Conservation (phyloP, 2,329 filamentous ascomycete genomes). For the Achaetomium macrosporum region DNA sequence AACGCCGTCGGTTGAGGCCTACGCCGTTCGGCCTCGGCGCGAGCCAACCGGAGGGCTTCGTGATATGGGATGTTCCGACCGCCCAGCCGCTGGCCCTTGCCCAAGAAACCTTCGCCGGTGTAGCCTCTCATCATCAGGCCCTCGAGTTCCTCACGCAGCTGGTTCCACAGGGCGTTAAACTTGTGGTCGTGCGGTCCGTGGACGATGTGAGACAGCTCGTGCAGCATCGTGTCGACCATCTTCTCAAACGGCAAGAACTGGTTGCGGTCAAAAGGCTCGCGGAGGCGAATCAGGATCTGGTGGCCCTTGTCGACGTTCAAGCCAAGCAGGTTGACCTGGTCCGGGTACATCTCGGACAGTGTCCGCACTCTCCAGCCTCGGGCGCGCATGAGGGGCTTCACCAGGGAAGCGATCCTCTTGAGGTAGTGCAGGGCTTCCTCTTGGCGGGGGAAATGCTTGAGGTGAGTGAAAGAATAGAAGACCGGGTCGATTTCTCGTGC, state of each 20-base stretch:
- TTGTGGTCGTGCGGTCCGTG: slow-evolving; percentile 75
- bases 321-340: slow-evolving; percentile 66
- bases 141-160: slow-evolving; percentile 80
- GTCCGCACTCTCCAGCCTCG: slow-evolving; percentile 73
- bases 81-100: slow-evolving; percentile 67
- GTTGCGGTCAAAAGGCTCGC: slow-evolving; percentile 65
- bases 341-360: slow-evolving; percentile 80
- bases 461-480: slow-evolving; percentile 44
- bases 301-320: slow-evolving; percentile 72
- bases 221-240: slow-evolving; percentile 84
- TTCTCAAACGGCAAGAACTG: slow-evolving; percentile 77
- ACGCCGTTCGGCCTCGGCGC: slow-evolving; percentile 68
- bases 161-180: slow-evolving; percentile 84
- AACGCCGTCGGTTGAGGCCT: slow-evolving; percentile 46
- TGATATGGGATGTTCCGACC: slow-evolving; percentile 57
- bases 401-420: slow-evolving; percentile 75
- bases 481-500: slow-evolving; percentile 38
- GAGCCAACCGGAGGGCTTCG: slow-evolving; percentile 69
- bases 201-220: slow-evolving; percentile 86
- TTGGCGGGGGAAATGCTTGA: slow-evolving; percentile 41
- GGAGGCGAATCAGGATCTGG: slow-evolving; percentile 76
- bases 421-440: slow-evolving; percentile 55
- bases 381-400: slow-evolving; percentile 92
- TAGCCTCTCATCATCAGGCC: slow-evolving; percentile 74
- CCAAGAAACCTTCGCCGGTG: slow-evolving; percentile 83